Evolutionary conservation across 768 basidiomycete species (phyloP), one percentile per base, ranked within the genome.

Genomic region (Naganishia vaughanmartiniae): DNA sequence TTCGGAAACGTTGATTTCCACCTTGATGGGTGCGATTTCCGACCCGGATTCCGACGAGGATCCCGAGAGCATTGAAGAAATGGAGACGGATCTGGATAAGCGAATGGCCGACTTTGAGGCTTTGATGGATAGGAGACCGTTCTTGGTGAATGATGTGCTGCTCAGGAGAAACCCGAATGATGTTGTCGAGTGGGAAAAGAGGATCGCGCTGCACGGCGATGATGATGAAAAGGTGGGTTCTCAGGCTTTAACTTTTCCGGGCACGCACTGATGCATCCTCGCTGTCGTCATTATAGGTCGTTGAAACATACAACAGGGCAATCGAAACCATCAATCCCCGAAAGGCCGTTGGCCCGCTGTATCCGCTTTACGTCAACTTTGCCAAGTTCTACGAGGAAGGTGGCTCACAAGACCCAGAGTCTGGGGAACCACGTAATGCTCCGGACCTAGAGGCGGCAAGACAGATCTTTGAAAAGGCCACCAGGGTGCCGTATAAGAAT

Each of bases 131-230:
- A 85, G 94, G 58, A 83, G 96, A 78, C 95, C 93, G 2, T 98
- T 99, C 85, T 84, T 99, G 72, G 88, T 96, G 55, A 99, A 99
- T 76, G 94, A 97, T 76, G 96, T 98, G 15, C 83, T 98, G 19
- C 81, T 98, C 42, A 84, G 96, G 72, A 84, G 96, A 76, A 99
- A 99, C 84, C 91, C 92, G 5, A 91, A 97, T 75, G 96, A 99
- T 76, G 96, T 98, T 1, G 93, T 96, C 74, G 96, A 99, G 80
- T 99, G 96, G 96, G 96, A 98, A 83, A 99, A 99, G 82, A 85
- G 95, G 42, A 87, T 98, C 24, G 94, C 93, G 1, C 82, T 98
- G 31, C 95, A 88, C 86, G 96, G 90, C 2, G 89, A 93, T 66
- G 87, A 96, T 74, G 94, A 99, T 76, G 91, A 90, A 74, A 95